Base-by-base conservation (phyloP, 73 alveolate species). In the Tetrahymena borealis region DNA sequence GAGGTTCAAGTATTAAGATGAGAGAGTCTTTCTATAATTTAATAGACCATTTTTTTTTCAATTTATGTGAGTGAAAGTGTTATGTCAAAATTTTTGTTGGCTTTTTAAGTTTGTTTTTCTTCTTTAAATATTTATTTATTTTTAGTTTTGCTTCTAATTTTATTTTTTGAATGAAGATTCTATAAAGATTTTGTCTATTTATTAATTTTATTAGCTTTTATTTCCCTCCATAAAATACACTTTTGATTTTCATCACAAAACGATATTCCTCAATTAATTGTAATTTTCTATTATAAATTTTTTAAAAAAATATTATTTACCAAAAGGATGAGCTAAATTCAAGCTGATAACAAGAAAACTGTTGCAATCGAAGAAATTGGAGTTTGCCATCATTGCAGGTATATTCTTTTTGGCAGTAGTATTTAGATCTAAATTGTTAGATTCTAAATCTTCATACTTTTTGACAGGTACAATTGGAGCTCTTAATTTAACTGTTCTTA, bases 321-420 rank as follows among this genome's bases (percentile, higher is more conserved):
- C 85, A 60, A 60, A 60, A 60, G 85, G 85, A 6, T 60, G 85
- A 3, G 85, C 85, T 18, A 60, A 35, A 60, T 60, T 60, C 28
- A 60, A 60, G 37, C 85, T 60, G 20, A 60, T 60, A n/a, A 60
- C 85, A 7, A 60, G 28, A 60, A 60, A 60, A 15, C 85, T 60
- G 28, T 60, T 60, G 6, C 15, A 39, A 33, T 93, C 95, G 20
- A 93, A 93, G 40, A 79, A 93, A 40, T 93, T 93, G 11, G 93
- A 38, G 16, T 90, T 92, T 79, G 95, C 91, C 39, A 85, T 79
- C 40, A 85, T 90, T 31, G 90, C 91, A 37, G 95, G 95, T 12
- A 85, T 85, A 39, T 93, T 93, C 32, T 85, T 79, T 85, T 92
- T 85, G 5, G 95, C 95, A 16, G 95, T 93, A 12, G 95, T 93